phyloP scores from a whole-genome alignment of 768 basidiomycete species.

The Leccinellum albellum region DNA sequence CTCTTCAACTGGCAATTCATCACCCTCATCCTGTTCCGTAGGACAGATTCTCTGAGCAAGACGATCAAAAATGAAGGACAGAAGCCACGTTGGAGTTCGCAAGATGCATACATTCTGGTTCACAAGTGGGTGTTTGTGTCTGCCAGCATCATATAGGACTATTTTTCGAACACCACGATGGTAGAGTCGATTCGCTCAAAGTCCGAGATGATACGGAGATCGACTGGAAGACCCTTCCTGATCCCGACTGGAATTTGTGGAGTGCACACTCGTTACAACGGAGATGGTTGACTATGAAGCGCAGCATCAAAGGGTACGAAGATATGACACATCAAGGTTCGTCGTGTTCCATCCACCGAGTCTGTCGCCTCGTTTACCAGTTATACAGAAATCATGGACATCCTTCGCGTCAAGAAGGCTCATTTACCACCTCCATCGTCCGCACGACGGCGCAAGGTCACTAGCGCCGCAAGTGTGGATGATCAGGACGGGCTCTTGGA shows the following conservation, averaged over 20 bases:
- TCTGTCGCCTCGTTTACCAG: conserved; percentile 6
- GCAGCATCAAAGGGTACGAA: conserved; percentile 69
- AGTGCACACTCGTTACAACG: conserved; percentile 77
- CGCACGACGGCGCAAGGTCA: conserved; percentile 48
- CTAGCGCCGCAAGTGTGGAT: conserved; percentile 46
- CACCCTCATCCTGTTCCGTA: conserved; percentile 23
- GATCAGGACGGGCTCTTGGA: conserved; percentile 36
- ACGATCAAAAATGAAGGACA: conserved; percentile 68
- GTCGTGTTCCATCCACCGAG: conserved; percentile 12
- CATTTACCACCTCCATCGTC: conserved; percentile 42
- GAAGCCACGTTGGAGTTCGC: conserved; percentile 68
- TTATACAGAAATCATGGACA: conserved; percentile 72
- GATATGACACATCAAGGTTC: conserved; percentile 77
- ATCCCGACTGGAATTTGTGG: conserved; percentile 79
- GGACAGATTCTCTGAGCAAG: conserved; percentile 75
- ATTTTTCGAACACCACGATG: not conserved
- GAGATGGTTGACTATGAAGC: conserved; percentile 79
- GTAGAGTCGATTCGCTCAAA: conserved; percentile 68
- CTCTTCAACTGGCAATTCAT: not conserved
- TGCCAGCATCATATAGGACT: not conserved
- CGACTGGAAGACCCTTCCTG: conserved; percentile 75
- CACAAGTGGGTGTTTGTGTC: conserved; percentile 53
- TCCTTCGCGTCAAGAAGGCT: conserved; percentile 69
- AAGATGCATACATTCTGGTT: conserved; percentile 76
- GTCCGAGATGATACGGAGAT: conserved; percentile 81